Conservation (phyloP, 1,139 yeast genomes). For the Saccharomyces hybrid region DNA sequence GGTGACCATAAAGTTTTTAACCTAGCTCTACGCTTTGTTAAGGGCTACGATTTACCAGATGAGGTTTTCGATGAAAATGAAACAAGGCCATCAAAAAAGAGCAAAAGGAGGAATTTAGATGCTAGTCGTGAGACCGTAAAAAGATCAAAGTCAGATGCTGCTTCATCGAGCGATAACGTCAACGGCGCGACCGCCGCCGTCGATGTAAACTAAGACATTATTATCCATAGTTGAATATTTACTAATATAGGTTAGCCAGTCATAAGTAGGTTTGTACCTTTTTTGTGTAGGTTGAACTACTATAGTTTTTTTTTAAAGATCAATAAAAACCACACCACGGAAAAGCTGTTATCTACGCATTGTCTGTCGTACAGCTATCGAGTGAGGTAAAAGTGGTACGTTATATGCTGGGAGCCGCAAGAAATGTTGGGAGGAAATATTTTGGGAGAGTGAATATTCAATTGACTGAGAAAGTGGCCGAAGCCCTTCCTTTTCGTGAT, state of each 20-base stretch:
- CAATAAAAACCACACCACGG: neutral
- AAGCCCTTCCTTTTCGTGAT: neutral
- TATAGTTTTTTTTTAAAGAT: no score
- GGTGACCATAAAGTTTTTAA: constrained; percentile 49
- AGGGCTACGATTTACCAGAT: constrained; percentile 74
- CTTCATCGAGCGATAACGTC: constrained; percentile 1
- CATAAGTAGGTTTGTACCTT: neutral
- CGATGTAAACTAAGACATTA: constrained; percentile 4
- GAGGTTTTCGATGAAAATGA: constrained; percentile 82
- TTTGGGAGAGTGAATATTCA: neutral
- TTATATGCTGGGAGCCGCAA: no score
- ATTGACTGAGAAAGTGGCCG: neutral
- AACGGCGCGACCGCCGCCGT: constrained; percentile 2
- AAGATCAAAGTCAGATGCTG: constrained; percentile 27
- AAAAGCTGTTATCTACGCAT: no score
- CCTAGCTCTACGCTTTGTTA: constrained; percentile 66
- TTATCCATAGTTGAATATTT: neutral
- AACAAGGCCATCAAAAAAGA: constrained; percentile 53
- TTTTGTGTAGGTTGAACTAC: no score
- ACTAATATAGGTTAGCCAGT: neutral
- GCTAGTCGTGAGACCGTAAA: constrained; percentile 15
- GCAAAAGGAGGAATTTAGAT: constrained; percentile 38
- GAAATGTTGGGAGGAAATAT: no score
- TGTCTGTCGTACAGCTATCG: no score
- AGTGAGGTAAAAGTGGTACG: no score